A percentile compares a stretch with the other conserved stretches of the same genome.
Conservation (phyloP, 331 rosid genomes). For the Phaseolus coccineus region DNA sequence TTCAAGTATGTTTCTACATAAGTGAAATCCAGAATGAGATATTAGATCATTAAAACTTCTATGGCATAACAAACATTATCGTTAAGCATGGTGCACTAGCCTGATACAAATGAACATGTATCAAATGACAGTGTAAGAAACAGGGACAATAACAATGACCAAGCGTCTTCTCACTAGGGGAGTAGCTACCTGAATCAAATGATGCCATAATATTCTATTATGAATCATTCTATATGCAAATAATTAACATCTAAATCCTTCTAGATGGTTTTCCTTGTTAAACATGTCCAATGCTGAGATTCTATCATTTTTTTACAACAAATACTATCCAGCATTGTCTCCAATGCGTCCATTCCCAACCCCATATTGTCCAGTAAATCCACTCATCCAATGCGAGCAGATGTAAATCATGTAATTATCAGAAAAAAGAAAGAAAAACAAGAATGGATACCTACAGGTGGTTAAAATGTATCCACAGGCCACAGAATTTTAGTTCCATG, state of each 20-base stretch:
- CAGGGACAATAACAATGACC: neutral
- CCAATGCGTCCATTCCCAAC: neutral
- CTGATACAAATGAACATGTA: neutral
- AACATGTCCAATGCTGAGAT: constrained; percentile 4
- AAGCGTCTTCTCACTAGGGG: neutral
- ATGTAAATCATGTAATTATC: no score
- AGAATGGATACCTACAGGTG: constrained; percentile 8
- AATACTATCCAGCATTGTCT: neutral
- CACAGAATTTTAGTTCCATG: constrained; percentile 30
- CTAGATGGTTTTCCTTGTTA: neutral
- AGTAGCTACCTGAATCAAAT: neutral
- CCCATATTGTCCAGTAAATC: neutral
- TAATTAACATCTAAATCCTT: constrained; percentile 4
- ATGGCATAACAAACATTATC: neutral
- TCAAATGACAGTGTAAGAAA: constrained; percentile 32
- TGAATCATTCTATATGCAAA: neutral
- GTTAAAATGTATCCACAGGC: constrained; percentile 20
- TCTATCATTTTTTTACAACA: neutral
- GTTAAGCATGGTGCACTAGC: neutral
- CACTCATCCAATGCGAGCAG: neutral
- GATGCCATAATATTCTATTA: neutral
- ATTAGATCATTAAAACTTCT: constrained; percentile 3
- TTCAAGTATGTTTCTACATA: constrained; percentile 24
- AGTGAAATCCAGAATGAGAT: constrained; percentile 27
- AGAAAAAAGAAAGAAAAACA: constrained; percentile 15